Percentiles rank a stretch among this genome's conserved stretches.
phyloP scores from a whole-genome alignment of 495 filamentous ascomycete species.

The Haplographium delicatum region DNA sequence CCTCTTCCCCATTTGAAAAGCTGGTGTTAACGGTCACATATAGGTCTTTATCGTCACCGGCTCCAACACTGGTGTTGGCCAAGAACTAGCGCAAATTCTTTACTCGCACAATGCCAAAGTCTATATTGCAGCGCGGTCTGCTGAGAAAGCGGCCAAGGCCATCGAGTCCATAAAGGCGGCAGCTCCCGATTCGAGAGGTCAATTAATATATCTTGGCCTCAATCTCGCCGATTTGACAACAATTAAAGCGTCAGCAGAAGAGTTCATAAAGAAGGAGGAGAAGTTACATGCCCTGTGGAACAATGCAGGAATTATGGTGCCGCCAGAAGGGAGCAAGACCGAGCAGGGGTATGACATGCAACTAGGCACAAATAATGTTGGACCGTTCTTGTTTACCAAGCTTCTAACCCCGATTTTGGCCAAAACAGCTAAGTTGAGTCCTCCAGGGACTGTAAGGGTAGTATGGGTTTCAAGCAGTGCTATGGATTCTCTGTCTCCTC shows the following conservation, averaged over 20 bases:
- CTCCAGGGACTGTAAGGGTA: slow-evolving; percentile 35
- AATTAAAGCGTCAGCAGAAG: slow-evolving; percentile 28
- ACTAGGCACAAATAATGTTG: slow-evolving; percentile 39
- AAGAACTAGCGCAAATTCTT: slow-evolving; percentile 57
- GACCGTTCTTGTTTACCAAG: slow-evolving; percentile 37
- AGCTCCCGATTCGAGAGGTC: slow-evolving; percentile 19
- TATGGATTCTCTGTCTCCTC: slow-evolving; percentile 25
- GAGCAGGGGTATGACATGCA: slow-evolving; percentile 34
- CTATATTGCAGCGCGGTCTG: slow-evolving; percentile 57
- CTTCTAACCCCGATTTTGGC: slow-evolving; percentile 36
- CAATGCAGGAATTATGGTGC: slow-evolving; percentile 67
- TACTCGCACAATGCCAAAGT: slow-evolving; percentile 55
- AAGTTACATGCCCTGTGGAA: slow-evolving; percentile 56
- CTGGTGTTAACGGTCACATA: background rate
- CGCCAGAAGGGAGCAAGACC: slow-evolving; percentile 31
- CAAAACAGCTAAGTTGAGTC: slow-evolving; percentile 31
- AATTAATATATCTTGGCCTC: slow-evolving; percentile 38
- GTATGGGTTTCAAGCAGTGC: slow-evolving; percentile 36
- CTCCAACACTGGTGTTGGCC: slow-evolving; percentile 49
- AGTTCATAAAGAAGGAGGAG: slow-evolving; percentile 35
- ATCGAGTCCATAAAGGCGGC: slow-evolving; percentile 41
- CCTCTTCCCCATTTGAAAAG: background rate
- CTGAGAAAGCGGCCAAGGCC: slow-evolving; percentile 44
- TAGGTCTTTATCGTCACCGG: slow-evolving; percentile 26
- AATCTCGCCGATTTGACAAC: slow-evolving; percentile 38